These are phyloP conservation scores for Puccinellia tenuiflora DNA, from an alignment of 176 grass and related monocot species.

Conservation along the genomic window DNA sequence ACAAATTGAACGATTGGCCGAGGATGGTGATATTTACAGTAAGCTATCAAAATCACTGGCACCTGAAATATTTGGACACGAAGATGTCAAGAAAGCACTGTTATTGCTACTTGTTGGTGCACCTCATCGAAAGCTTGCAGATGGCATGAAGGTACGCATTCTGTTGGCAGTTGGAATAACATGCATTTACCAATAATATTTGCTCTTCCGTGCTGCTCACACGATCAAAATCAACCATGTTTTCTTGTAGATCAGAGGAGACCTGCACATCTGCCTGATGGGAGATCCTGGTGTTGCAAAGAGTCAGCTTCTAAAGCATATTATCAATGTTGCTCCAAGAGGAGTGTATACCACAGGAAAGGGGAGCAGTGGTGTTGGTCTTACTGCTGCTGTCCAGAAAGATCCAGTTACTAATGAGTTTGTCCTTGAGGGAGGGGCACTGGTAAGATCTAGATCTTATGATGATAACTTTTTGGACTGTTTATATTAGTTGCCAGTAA, in stretches of 20 bases:
- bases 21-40: constrained; percentile 97
- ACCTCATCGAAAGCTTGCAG: constrained; percentile 83
- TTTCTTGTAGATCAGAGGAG: constrained; percentile 86
- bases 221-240: not conserved
- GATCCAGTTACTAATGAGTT: constrained; percentile 97
- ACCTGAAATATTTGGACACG: constrained; percentile 99
- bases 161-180: not conserved
- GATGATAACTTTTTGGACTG: not conserved
- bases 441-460: constrained; percentile 49
- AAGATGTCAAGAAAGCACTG: constrained; percentile 97
- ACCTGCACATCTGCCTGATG: constrained; percentile 96
- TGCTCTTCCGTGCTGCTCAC: not conserved
- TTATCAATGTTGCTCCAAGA: constrained; percentile 98
- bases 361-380: constrained; percentile 97
- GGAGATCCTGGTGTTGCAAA: constrained; percentile 99
- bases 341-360: constrained; percentile 96
- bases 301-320: constrained; percentile 97
- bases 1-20: constrained; percentile 77
- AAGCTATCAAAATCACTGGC: constrained; percentile 85
- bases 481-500: constrained; percentile 14
- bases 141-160: constrained; percentile 92
- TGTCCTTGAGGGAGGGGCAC: constrained; percentile 97
- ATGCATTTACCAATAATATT: not conserved
- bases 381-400: constrained; percentile 93
- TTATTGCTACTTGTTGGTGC: constrained; percentile 89